phyloP scores from a whole-genome alignment of 306 rosid species.

The Acacia melanoxylon region DNA sequence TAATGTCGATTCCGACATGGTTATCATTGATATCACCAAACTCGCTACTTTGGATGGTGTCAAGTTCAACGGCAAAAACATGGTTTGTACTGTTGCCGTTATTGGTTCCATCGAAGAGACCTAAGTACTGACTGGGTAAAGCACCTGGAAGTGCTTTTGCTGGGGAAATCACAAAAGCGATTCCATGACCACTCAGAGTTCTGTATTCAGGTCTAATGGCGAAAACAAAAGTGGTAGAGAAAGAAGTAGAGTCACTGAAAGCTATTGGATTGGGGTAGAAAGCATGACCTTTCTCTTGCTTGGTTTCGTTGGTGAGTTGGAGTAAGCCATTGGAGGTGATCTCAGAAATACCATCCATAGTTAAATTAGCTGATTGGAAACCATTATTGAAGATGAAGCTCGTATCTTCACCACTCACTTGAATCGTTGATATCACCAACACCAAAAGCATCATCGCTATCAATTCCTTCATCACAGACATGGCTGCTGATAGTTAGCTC shows the following conservation, averaged over 20 bases:
- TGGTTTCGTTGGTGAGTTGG: no score
- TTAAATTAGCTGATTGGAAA: no score
- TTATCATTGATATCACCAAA: constrained; percentile 56
- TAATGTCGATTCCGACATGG: constrained; percentile 73
- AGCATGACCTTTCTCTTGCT: no score
- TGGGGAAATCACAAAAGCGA: constrained; percentile 57
- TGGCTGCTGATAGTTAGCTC: no score
- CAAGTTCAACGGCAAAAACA: constrained; percentile 58
- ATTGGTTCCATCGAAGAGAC: constrained; percentile 48
- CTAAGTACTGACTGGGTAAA: constrained; percentile 46
- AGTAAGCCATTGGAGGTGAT: no score
- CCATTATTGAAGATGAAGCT: no score
- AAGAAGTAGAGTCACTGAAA: constrained; percentile 54
- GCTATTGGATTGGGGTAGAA: constrained; percentile 30
- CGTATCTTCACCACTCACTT: no score
- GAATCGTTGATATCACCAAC: no score
- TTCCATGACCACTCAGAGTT: constrained; percentile 54
- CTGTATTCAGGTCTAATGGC: constrained; percentile 43
- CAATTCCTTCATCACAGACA: no score
- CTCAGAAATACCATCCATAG: no score
- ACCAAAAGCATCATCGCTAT: no score
- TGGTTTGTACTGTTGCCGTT: constrained; percentile 42
- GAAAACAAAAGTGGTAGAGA: constrained; percentile 60
- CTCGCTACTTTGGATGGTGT: constrained; percentile 42
- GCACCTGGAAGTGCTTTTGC: constrained; percentile 41